Conservation (phyloP, 768 basidiomycete species). For the Coprinopsis sp. region DNA sequence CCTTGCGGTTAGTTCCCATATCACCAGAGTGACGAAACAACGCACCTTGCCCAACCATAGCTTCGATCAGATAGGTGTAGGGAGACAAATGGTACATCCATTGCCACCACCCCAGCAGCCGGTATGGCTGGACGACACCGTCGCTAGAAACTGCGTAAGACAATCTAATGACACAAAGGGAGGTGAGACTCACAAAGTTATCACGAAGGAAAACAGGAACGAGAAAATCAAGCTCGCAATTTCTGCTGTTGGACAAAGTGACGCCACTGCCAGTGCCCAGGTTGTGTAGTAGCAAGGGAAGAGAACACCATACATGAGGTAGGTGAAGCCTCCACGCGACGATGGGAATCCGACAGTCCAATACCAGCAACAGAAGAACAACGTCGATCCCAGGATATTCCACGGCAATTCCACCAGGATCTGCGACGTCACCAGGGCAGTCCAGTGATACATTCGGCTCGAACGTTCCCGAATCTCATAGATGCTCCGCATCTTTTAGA, state of each 20-base stretch:
- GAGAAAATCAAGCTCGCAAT: constrained; percentile 56
- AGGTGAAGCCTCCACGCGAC: constrained; percentile 54
- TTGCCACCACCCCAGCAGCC: constrained; percentile 60
- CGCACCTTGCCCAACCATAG: constrained; percentile 43
- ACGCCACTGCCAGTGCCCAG: constrained; percentile 54
- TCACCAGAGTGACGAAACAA: constrained; percentile 11
- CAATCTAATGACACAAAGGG: background rate
- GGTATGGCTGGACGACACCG: constrained; percentile 64
- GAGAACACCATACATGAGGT: constrained; percentile 48
- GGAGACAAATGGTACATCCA: constrained; percentile 66
- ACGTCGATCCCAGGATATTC: constrained; percentile 54
- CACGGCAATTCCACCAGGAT: constrained; percentile 58
- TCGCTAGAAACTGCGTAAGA: constrained; percentile 32
- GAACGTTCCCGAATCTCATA: constrained; percentile 68
- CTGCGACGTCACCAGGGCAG: constrained; percentile 51
- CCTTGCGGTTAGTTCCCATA: constrained; percentile 19
- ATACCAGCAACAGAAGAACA: constrained; percentile 72
- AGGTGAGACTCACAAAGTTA: constrained; percentile 56
- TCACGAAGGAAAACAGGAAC: constrained; percentile 56
- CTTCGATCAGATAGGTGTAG: constrained; percentile 49
- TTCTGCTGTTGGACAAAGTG: constrained; percentile 56
- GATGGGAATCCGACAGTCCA: constrained; percentile 62
- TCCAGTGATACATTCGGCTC: constrained; percentile 63
- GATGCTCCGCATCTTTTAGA: constrained; percentile 42
- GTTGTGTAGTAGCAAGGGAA: constrained; percentile 66